Conservation (phyloP, 768 basidiomycete species). For the Galerina marginata region DNA sequence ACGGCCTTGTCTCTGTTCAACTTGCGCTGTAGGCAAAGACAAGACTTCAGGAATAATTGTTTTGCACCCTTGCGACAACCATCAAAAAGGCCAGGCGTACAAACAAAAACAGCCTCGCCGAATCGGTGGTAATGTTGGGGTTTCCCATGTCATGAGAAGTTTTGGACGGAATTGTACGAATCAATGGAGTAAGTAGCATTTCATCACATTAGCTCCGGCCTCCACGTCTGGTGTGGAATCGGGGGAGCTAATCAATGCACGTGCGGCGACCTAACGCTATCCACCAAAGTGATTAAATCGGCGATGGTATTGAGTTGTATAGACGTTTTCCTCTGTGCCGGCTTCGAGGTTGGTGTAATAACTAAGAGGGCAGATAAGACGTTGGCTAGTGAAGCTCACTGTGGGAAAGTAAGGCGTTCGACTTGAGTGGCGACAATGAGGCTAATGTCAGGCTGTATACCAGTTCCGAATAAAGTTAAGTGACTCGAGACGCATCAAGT, state of each 20-base stretch:
- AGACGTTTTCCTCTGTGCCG: not conserved
- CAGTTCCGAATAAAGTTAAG: not conserved
- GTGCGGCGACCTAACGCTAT: not conserved
- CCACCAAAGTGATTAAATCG: not conserved
- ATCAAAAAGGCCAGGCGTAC: conserved; percentile 7
- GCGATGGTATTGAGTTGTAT: not conserved
- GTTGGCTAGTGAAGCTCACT: not conserved
- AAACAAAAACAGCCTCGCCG: conserved; percentile 5
- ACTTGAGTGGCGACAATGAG: conserved; percentile 3
- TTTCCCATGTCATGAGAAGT: conserved; percentile 9
- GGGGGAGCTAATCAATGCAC: not conserved
- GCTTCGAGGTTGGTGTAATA: not conserved
- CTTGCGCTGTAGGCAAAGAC: not conserved
- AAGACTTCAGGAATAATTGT: not conserved
- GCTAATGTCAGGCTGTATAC: conserved; percentile 1
- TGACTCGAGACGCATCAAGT: not conserved
- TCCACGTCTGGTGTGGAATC: conserved; percentile 3
- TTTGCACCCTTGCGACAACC: conserved; percentile 5
- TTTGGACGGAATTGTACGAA: conserved; percentile 1
- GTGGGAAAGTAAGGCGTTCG: conserved; percentile 1
- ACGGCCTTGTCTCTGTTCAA: too few species aligned
- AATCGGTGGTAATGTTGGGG: conserved; percentile 8
- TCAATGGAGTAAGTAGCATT: conserved; percentile 14
- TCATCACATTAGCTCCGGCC: conserved; percentile 1
- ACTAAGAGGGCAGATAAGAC: not conserved